Evolutionary conservation across 2,329 filamentous ascomycete genomes (phyloP).

Genomic region (Beauveria brongniartii): DNA sequence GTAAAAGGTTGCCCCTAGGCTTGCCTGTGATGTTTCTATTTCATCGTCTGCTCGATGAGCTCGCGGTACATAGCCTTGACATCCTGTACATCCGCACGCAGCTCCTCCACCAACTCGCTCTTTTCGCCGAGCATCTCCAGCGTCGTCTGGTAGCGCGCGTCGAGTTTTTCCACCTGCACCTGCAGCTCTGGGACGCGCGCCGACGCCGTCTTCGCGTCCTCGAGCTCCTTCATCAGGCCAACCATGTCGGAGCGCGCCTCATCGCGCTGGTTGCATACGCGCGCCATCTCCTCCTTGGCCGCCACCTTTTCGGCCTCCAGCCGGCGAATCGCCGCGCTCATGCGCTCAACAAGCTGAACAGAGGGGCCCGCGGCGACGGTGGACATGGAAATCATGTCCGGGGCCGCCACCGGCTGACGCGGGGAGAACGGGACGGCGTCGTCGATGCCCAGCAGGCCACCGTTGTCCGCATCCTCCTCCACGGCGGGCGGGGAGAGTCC

Average conservation of each 20-base stretch:
- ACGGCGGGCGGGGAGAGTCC: background rate
- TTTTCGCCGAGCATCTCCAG: conserved; percentile 95
- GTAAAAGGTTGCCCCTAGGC: background rate
- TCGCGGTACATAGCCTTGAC: conserved; percentile 96
- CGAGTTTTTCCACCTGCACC: conserved; percentile 57
- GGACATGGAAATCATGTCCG: conserved; percentile 81
- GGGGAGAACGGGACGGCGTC: conserved; percentile 34
- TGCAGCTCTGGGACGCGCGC: conserved; percentile 58
- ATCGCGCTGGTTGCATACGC: conserved; percentile 79
- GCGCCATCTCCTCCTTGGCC: conserved; percentile 73
- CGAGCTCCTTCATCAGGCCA: conserved; percentile 75
- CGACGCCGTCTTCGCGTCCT: conserved; percentile 56
- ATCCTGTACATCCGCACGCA: conserved; percentile 81
- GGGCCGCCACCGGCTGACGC: conserved; percentile 50
- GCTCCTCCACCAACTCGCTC: conserved; percentile 88
- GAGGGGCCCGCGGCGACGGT: conserved; percentile 86
- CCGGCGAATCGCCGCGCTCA: conserved; percentile 86
- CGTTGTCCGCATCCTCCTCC: conserved; percentile 15
- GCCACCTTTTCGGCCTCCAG: conserved; percentile 88
- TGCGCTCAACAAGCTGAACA: conserved; percentile 90
- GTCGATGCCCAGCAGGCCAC: conserved; percentile 38
- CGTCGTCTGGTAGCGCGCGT: conserved; percentile 78
- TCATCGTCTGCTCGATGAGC: conserved; percentile 76
- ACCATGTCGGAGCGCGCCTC: conserved; percentile 92
- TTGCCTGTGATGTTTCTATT: conserved; percentile 27